These are phyloP conservation scores for Aspergillus japonicus DNA, from an alignment of 2,329 filamentous ascomycete species.

Conservation along the genomic window DNA sequence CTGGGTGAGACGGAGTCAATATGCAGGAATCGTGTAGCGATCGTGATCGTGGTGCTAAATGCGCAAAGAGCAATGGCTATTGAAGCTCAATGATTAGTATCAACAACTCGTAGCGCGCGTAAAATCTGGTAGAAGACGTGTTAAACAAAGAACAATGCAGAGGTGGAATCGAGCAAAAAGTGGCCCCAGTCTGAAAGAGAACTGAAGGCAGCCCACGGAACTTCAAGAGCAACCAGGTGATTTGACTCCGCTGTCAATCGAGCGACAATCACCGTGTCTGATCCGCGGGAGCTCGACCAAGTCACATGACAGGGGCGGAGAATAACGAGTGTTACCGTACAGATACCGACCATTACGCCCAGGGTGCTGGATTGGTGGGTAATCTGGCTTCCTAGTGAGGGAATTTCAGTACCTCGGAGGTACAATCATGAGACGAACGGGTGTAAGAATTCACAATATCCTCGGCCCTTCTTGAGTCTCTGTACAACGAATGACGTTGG, in stretches of 20 bases:
- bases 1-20: not conserved
- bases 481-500: slow-evolving; percentile 14
- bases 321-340: not conserved
- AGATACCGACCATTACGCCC: not conserved
- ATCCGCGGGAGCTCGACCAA: slow-evolving; percentile 8
- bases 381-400: not conserved
- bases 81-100: slow-evolving; percentile 8
- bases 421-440: not conserved
- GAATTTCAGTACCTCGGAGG: not conserved
- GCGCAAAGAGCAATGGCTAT: not conserved
- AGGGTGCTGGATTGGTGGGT: not conserved
- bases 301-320: slow-evolving; percentile 17
- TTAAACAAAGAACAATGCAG: not conserved
- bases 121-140: not conserved
- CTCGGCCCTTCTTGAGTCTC: slow-evolving; percentile 5
- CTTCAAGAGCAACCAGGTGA: slow-evolving; percentile 1
- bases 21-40: not conserved
- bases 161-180: not conserved
- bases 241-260: slow-evolving; percentile 6
- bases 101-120: slow-evolving; percentile 6
- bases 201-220: slow-evolving; percentile 1
- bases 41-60: slow-evolving; percentile 3
- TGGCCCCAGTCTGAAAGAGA: slow-evolving; percentile 1
- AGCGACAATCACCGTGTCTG: slow-evolving; percentile 7
- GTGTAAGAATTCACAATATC: slow-evolving; percentile 8